These are phyloP conservation scores for Torulaspora gathmanii DNA, from an alignment of 805 yeast genomes.

Conservation along the genomic window DNA sequence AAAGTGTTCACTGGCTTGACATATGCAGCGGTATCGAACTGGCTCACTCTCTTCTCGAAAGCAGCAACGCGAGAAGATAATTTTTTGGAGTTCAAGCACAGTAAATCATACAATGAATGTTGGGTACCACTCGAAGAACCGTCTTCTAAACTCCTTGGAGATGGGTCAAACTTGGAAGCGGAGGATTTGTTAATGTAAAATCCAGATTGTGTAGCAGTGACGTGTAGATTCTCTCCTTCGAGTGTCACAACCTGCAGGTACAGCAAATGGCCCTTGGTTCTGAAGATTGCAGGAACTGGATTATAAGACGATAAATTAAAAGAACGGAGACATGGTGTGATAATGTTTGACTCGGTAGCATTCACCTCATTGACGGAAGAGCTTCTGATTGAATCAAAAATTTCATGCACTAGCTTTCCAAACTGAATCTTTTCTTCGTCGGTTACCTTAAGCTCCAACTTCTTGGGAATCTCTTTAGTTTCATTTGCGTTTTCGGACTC, in stretches of 20 bases:
- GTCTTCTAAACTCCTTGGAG: conserved; percentile 34
- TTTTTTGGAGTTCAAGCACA: conserved; percentile 60
- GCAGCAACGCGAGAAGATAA: conserved; percentile 49
- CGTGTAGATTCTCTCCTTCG: conserved; percentile 73
- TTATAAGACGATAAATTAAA: conserved; percentile 77
- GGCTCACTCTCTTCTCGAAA: conserved; percentile 45
- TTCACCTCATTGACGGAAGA: conserved; percentile 18
- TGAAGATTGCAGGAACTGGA: conserved; percentile 67
- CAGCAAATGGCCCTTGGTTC: conserved; percentile 69
- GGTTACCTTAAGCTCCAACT: conserved; percentile 26
- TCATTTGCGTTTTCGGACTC: conserved; percentile 8
- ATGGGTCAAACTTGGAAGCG: conserved; percentile 64
- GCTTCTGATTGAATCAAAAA: conserved; percentile 20
- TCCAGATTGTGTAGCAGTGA: conserved; percentile 76
- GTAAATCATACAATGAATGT: conserved; percentile 53
- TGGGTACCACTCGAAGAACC: conserved; percentile 21
- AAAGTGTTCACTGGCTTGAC: conserved; percentile 57
- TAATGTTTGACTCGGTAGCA: conserved; percentile 21
- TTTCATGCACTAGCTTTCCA: conserved; percentile 22
- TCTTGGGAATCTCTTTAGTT: conserved; percentile 16
- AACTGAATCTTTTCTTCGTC: conserved; percentile 30
- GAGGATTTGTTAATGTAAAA: conserved; percentile 73
- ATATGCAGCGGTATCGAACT: conserved; percentile 49
- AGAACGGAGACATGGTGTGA: conserved; percentile 47
- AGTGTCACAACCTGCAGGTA: conserved; percentile 72